A percentile compares a stretch with the other conserved stretches of the same genome.
These are phyloP conservation scores for Parastagonospora nodorum DNA, from an alignment of 2,329 filamentous ascomycete species.

Conservation along the genomic window DNA sequence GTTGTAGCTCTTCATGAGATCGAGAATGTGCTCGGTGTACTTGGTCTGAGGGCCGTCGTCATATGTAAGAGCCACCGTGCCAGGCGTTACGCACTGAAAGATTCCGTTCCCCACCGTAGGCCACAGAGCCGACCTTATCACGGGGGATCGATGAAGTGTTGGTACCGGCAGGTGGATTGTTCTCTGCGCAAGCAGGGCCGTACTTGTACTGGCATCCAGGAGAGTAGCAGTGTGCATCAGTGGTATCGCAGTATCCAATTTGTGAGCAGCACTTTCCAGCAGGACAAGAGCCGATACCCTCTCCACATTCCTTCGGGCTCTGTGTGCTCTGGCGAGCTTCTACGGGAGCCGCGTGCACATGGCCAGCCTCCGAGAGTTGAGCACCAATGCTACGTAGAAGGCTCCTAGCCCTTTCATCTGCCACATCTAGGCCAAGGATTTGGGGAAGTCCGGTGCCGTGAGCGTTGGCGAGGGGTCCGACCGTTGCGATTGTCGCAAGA, in stretches of 20 bases:
- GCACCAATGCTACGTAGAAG: constrained; percentile 35
- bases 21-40: constrained; percentile 67
- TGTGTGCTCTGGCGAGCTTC: constrained; percentile 32
- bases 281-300: constrained; percentile 34
- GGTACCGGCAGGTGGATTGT: constrained; percentile 58
- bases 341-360: constrained; percentile 17
- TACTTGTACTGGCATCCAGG: constrained; percentile 67
- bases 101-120: constrained; percentile 63
- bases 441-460: constrained; percentile 39
- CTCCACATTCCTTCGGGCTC: constrained; percentile 38
- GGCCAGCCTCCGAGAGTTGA: constrained; percentile 25
- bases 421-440: constrained; percentile 41
- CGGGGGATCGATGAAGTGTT: constrained; percentile 61
- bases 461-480: constrained; percentile 37
- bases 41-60: constrained; percentile 67
- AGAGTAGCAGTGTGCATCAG: constrained; percentile 62
- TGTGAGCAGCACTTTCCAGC: constrained; percentile 44
- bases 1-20: constrained; percentile 63
- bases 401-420: constrained; percentile 40
- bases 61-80: constrained; percentile 69
- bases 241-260: constrained; percentile 56
- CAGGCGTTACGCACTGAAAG: constrained; percentile 57
- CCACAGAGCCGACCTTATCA: constrained; percentile 58
- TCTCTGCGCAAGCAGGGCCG: constrained; percentile 65
- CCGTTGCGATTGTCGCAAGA: constrained; percentile 34